Conservation (phyloP, 805 yeast genomes). For the Pichia insulana region DNA sequence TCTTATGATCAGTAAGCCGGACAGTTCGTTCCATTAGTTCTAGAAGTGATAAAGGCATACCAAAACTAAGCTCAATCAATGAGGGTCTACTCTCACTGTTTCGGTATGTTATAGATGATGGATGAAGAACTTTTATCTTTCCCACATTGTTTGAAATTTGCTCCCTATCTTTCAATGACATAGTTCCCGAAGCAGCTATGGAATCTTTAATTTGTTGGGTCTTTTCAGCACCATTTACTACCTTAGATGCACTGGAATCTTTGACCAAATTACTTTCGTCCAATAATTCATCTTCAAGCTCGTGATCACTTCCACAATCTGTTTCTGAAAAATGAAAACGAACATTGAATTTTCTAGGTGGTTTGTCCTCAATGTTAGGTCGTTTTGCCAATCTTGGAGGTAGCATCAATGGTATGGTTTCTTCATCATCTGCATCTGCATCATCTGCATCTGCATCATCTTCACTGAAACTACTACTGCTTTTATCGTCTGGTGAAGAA, state of each 20-base stretch:
- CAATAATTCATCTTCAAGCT: conserved; percentile 1
- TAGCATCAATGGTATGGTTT: conserved; percentile 13
- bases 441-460: conserved; percentile 9
- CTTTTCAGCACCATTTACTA: too few relatives aligned
- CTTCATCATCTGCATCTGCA: conserved; percentile 2
- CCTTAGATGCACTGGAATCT: background rate
- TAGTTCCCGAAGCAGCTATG: background rate
- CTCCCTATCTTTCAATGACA: conserved; percentile 11
- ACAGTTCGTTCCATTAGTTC: conserved; percentile 38
- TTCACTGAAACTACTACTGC: background rate
- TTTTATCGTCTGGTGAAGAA: too few relatives aligned
- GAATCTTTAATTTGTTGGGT: too few relatives aligned
- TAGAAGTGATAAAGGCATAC: conserved; percentile 40
- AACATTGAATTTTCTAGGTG: conserved; percentile 26
- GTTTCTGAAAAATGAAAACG: conserved; percentile 17
- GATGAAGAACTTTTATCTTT: conserved; percentile 15
- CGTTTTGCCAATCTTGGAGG: conserved; percentile 20
- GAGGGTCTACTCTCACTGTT: conserved; percentile 11
- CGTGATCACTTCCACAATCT: conserved; percentile 9
- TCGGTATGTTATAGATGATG: conserved; percentile 10
- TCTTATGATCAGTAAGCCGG: conserved; percentile 43
- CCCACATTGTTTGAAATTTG: conserved; percentile 4
- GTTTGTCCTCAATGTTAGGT: conserved; percentile 23
- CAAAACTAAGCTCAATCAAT: conserved; percentile 34
- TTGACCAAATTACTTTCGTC: too few relatives aligned